phyloP scores from a whole-genome alignment of 257 asterid genomes.

The Rauvolfia tetraphylla region DNA sequence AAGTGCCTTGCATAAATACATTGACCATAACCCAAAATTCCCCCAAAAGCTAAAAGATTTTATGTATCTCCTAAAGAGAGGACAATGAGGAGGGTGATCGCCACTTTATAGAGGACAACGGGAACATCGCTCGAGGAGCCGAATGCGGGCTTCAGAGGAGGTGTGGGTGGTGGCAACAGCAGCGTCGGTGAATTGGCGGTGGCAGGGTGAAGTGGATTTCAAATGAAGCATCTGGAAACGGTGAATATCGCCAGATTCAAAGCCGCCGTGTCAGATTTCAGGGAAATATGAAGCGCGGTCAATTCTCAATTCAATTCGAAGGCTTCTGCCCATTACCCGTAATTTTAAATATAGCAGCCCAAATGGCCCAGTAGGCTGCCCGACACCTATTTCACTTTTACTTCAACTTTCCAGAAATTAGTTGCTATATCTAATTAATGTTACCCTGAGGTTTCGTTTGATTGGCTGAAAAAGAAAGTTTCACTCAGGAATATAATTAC shows the following conservation, averaged over 20 bases:
- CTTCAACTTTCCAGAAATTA: no score
- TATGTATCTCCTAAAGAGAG: conserved; percentile 5
- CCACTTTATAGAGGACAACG: conserved; percentile 22
- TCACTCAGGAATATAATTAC: no score
- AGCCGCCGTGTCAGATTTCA: not conserved
- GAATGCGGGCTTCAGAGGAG: not conserved
- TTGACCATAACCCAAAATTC: not conserved
- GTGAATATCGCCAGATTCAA: conserved; percentile 14
- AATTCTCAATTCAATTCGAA: no score
- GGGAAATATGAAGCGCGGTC: no score
- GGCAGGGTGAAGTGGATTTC: not conserved
- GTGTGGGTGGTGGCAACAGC: no score
- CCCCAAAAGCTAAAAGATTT: not conserved
- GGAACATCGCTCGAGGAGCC: conserved; percentile 1
- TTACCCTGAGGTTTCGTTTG: no score
- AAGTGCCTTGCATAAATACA: conserved; percentile 5
- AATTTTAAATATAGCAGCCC: no score
- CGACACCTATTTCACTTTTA: no score
- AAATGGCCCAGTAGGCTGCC: no score
- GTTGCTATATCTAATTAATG: no score
- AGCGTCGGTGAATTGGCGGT: conserved; percentile 21
- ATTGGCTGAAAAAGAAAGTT: no score
- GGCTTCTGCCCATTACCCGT: no score
- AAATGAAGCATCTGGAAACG: conserved; percentile 21
- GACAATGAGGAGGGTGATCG: conserved; percentile 12